phyloP scores from a whole-genome alignment of 2,329 filamentous ascomycete species.

The Fusarium sp. region DNA sequence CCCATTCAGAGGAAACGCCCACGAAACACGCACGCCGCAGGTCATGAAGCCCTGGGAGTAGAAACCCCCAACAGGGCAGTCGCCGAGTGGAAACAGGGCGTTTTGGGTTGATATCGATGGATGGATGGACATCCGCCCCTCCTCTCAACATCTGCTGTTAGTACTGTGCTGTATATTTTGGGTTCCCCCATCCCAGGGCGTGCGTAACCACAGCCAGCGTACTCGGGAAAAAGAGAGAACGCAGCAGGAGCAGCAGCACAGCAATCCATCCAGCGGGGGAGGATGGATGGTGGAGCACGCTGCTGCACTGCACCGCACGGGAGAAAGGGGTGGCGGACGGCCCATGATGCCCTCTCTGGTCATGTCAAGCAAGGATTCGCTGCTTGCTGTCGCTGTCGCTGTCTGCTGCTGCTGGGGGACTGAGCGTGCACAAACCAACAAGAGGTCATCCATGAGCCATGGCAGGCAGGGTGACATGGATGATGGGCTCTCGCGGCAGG shows the following conservation, averaged over 20 bases:
- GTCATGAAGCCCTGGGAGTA: background rate
- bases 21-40: constrained; percentile 6
- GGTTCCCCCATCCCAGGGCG: background rate
- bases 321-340: constrained; percentile 9
- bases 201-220: background rate
- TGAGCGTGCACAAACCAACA: constrained; percentile 19
- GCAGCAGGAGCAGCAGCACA: background rate
- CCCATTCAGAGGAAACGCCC: constrained; percentile 3
- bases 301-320: background rate
- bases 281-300: constrained; percentile 21
- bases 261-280: constrained; percentile 6
- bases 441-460: background rate
- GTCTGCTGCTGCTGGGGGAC: background rate
- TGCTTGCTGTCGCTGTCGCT: background rate
- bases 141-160: background rate
- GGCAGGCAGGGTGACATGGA: constrained; percentile 6
- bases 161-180: constrained; percentile 9
- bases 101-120: background rate
- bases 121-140: background rate
- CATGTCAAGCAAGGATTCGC: constrained; percentile 19
- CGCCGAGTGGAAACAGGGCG: background rate
- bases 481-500: background rate
- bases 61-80: background rate
- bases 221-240: constrained; percentile 13
- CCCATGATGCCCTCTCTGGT: constrained; percentile 23